Evolutionary conservation across 139 green algal species (phyloP), one percentile per base, ranked within the genome.

Genomic region (Dunaliella sp.): DNA sequence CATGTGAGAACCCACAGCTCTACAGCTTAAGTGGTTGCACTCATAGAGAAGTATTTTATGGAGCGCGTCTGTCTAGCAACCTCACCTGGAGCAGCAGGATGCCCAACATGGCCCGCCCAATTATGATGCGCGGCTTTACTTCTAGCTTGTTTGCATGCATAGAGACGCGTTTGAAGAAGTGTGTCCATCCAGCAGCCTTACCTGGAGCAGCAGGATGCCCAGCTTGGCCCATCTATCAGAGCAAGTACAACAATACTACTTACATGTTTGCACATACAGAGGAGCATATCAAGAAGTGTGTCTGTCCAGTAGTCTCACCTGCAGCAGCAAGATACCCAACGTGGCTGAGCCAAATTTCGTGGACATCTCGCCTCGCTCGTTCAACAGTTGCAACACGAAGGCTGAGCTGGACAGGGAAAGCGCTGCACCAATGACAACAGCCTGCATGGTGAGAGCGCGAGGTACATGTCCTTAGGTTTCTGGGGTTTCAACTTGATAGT

Each of bases 341-440:
- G 97, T 98, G 77, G 96, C 97, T 26, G 91, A 95, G 0, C 97
- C 97, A 89, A 97, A 95, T 0, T 90, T 88, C 0, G 94, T 97
- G 7, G 95, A 73, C 81, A 98, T 86, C 93, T 98, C 94, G 0
- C 94, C 95, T 0, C 91, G 91, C 88, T 99, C 97, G 2, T 82
- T 80, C 77, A 99, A 91, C 77, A 99, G 94, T 94, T 99, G 97
- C 86, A 99, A 94, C 76, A 98, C 96, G 84, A 99, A 99, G 26
- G 96, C 96, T 57, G 92, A 96, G 65, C 88, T 95, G 1, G 94
- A 97, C 58, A 99, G 93, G 2, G 95, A 96, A 73, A 99, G 94
- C 3, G 94, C 96, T 0, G 92, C 95, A 21, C 92, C 96, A 79
- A 99, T 98, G 1, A 99, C 95, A 0, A 99, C 87, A 0, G 96